A percentile compares a stretch with the other conserved stretches of the same genome.
These are phyloP conservation scores for Chlorella sp. DNA, from an alignment of 139 green algal species.

Conservation along the genomic window DNA sequence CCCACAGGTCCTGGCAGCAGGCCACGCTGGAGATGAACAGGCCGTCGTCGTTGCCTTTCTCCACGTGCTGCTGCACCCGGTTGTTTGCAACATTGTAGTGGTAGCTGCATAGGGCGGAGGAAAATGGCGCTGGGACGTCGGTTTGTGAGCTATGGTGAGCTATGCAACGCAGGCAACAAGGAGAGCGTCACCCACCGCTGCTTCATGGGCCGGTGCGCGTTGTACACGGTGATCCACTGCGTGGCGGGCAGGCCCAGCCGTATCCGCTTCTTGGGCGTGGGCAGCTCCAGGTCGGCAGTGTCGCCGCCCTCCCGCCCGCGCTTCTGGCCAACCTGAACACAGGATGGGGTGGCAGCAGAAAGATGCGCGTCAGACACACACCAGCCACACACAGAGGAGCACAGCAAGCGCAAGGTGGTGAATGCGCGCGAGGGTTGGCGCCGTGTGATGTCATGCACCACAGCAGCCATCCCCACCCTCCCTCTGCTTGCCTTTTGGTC, in stretches of 20 bases:
- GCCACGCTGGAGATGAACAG: conserved; percentile 96
- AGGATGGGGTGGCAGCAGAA: no score
- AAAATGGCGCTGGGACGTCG: no score
- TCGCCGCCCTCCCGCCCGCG: conserved; percentile 69
- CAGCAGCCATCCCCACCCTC: no score
- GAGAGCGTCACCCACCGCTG: no score
- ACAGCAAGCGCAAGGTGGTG: no score
- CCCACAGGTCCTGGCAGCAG: conserved; percentile 98
- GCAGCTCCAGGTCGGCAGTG: conserved; percentile 34
- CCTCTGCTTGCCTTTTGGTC: conserved; percentile 33
- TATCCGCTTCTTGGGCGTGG: conserved; percentile 93
- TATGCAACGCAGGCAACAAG: no score
- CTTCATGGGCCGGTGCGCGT: conserved; percentile 98
- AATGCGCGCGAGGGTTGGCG: no score
- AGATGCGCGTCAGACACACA: no score
- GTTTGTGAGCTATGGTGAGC: no score
- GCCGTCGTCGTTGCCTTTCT: conserved; percentile 98
- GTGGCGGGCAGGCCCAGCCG: conserved; percentile 95
- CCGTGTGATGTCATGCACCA: no score
- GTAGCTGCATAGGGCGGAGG: conserved; percentile 76
- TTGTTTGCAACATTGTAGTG: conserved; percentile 99
- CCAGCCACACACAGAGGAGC: no score
- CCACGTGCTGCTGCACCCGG: conserved; percentile 94
- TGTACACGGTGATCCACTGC: conserved; percentile 99
- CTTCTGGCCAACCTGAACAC: conserved; percentile 95